Percentiles rank a stretch among this genome's conserved stretches.
phyloP scores from a whole-genome alignment of 1,284 basidiomycete genomes.

The Irpex lacteus region DNA sequence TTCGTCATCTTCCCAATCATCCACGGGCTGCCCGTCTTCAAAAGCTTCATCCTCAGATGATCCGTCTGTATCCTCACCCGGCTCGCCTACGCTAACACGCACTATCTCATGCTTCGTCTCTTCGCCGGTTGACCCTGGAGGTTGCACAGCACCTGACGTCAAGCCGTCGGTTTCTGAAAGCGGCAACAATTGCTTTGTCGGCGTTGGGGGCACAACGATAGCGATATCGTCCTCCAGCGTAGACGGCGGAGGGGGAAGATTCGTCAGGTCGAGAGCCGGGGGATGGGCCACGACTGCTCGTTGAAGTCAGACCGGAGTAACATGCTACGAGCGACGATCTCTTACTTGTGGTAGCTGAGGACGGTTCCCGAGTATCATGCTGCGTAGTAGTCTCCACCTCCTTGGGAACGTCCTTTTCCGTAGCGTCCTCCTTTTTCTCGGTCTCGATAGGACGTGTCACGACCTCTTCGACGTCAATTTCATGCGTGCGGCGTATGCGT shows the following conservation, averaged over 20 bases:
- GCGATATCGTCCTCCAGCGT: conserved; percentile 25
- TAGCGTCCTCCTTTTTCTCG: conserved; percentile 17
- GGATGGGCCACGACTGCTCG: conserved; percentile 9
- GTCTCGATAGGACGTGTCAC: conserved; percentile 17
- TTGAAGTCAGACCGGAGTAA: conserved; percentile 9
- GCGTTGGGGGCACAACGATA: conserved; percentile 53
- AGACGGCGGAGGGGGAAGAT: not conserved
- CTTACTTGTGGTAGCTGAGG: conserved; percentile 19
- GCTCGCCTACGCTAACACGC: conserved; percentile 27
- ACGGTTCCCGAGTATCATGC: conserved; percentile 22
- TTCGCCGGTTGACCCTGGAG: conserved; percentile 64
- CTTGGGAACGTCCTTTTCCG: conserved; percentile 33
- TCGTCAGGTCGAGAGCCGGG: not conserved
- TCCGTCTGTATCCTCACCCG: conserved; percentile 41
- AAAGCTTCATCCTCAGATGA: conserved; percentile 47
- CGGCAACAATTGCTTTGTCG: conserved; percentile 39
- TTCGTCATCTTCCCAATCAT: conserved; percentile 72
- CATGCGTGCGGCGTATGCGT: conserved; percentile 41
- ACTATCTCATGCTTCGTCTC: conserved; percentile 34
- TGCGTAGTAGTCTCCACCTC: conserved; percentile 17
- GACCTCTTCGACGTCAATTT: conserved; percentile 30
- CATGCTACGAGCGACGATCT: conserved; percentile 7
- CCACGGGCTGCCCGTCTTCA: conserved; percentile 39
- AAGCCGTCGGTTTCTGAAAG: conserved; percentile 61
- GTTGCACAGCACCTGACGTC: conserved; percentile 66